Base-by-base conservation (phyloP, 2,329 filamentous ascomycete genomes). In the Aaosphaeria arxii region DNA sequence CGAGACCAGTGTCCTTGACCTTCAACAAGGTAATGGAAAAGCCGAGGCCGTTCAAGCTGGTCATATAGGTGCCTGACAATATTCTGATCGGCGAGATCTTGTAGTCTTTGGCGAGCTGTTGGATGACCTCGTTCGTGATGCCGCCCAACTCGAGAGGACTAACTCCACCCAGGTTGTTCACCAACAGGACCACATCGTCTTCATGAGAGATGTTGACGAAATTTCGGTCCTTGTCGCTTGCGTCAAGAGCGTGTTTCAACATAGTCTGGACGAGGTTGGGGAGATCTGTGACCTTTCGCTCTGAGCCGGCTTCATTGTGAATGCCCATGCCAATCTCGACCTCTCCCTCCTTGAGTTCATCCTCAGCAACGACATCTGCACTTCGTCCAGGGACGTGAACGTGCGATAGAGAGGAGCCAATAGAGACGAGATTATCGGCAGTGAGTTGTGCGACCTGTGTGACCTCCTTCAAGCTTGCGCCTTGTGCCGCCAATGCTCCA, bases 301-400 rank as follows among this genome's bases (percentile, higher is more conserved):
- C 74, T 7, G 64, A 67, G 4, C 67, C 66, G 33, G 80, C 75
- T 66, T 87, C 85, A 59, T 89, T 89, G 66, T 90, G 87, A 56
- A 88, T 88, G 6, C 86, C 86, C 85, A 88, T 88, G 1, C 86
- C 86, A 54, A 87, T 76, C 69, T 88, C 84, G 24, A 86, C 76
- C 59, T 86, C 81, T 17, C 77, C 77, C 11, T 77, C 69, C 42
- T 72, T 77, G 48, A 92, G 71, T 39, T 84, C 83, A 28, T 83
- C 81, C 7, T 75, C 76, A 40, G 77, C 77, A 9, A 70, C 64
- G 54, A 83, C 80, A 0, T 74, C 70, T 5, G 75, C 64, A 1
- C 76, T 80, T 51, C 91, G 81, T 4, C 92, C 91, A 0, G 92
- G 92, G 0, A 96, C 89, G 65, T 96, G 92, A n/a, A 96, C 91